Base-by-base conservation (phyloP, 148 eudicot genomes). In the Amaranthus cruentus region DNA sequence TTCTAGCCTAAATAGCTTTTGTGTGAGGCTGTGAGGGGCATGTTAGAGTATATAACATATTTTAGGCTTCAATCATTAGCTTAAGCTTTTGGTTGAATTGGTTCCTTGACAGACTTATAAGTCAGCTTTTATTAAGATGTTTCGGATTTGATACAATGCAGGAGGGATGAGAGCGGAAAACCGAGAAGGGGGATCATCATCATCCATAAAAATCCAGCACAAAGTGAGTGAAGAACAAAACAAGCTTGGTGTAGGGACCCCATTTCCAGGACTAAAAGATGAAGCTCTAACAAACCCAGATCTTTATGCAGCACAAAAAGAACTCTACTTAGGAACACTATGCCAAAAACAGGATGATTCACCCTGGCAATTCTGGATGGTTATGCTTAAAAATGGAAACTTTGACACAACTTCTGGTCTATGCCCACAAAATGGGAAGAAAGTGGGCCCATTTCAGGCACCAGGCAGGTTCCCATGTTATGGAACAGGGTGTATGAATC, bases 311-410 rank as follows among this genome's bases (percentile, higher is more conserved):
- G 90, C 78, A 6, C 82, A 82, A 58, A 91, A 91, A 68, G 97
- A 91, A 82, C 18, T 80, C 2, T 91, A 87, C 70, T 66, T 91
- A 47, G 97, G 97, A 50, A 83, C 87, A 6, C 62, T 87, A n/a
- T 91, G 97, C 64, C 64, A 86, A 67, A 88, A 65, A 0, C 6
- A 43, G 21, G 13, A 73, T 63, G n/a, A 55, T 74, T 28, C 1
- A 84, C 97, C 7, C 7, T 91, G 87, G 88, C 88, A 89, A 10
- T 91, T 91, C 73, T 91, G 97, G 93, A 91, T 89, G 93, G 70
- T 91, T 9, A 91, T 91, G 97, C 79, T 91, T 13, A 91, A 91
- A 69, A 91, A 89, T 43, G 97, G 97, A 14, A 91, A 91, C 55
- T 89, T 81, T 54, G 97, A 91, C 73, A 83, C 91, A 0, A 76